These are phyloP conservation scores for Glycine soja DNA, from an alignment of 306 rosid genomes.

Conservation along the genomic window DNA sequence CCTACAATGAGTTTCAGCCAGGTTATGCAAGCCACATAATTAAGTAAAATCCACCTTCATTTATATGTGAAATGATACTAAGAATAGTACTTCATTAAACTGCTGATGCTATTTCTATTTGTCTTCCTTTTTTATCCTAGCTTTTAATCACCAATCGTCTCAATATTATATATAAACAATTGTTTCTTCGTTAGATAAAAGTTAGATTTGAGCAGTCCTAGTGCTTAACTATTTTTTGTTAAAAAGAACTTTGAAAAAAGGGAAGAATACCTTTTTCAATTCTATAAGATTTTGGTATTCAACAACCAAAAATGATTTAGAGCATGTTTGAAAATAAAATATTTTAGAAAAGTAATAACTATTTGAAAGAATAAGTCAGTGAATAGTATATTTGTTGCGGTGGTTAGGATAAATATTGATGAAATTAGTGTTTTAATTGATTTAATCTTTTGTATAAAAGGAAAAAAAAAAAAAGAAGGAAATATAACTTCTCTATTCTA, in stretches of 20 bases:
- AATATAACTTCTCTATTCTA: not conserved
- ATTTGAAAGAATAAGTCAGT: no score
- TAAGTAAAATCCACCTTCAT: not conserved
- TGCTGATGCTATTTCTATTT: not conserved
- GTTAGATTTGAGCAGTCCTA: no score
- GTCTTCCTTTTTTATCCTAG: not conserved
- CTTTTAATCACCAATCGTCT: not conserved
- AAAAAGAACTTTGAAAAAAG: not conserved
- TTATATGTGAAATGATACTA: not conserved
- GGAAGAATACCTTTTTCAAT: not conserved
- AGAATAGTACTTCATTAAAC: not conserved
- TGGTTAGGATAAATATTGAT: no score
- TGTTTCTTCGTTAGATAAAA: no score
- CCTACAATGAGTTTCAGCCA: not conserved
- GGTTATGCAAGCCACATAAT: slow-evolving; percentile 1
- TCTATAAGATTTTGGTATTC: not conserved
- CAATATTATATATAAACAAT: not conserved
- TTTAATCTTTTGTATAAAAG: no score
- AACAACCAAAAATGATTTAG: not conserved
- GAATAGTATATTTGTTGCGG: no score
- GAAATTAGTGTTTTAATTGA: no score
- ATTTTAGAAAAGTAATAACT: not conserved
- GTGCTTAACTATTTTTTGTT: not conserved
- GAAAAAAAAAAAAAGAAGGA: no score
- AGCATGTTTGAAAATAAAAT: not conserved